phyloP scores from a whole-genome alignment of 2,329 filamentous ascomycete species.

The Berkeleyomyces basicola region DNA sequence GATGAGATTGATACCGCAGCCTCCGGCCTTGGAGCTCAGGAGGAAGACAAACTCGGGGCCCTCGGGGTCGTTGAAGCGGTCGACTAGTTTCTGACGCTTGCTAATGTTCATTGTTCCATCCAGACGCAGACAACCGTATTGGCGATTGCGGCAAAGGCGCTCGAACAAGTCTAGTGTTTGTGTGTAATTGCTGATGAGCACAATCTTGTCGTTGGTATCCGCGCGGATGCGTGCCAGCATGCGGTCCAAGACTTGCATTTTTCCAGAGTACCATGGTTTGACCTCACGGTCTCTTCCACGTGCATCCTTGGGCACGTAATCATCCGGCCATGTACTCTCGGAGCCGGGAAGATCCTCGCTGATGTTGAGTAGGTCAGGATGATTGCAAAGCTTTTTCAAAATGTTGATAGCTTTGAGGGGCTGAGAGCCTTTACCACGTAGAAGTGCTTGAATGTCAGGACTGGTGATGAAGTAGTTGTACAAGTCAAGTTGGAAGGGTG shows the following conservation, averaged over 20 bases:
- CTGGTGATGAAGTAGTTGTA: constrained; percentile 98
- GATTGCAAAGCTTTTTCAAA: constrained; percentile 96
- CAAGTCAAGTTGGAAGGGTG: constrained; percentile 78
- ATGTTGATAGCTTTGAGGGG: constrained; percentile 93
- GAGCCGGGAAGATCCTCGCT: constrained; percentile 73
- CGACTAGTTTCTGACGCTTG: constrained; percentile 91
- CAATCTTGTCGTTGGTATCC: constrained; percentile 97
- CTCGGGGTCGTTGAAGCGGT: constrained; percentile 90
- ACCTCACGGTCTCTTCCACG: constrained; percentile 82
- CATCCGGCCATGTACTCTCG: constrained; percentile 64
- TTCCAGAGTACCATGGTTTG: constrained; percentile 91
- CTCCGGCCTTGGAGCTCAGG: constrained; percentile 91
- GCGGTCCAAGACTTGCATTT: constrained; percentile 94
- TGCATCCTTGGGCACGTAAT: constrained; percentile 75
- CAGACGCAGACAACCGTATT: constrained; percentile 73
- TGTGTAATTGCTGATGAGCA: constrained; percentile 96
- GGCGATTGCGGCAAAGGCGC: constrained; percentile 66
- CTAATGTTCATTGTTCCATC: constrained; percentile 97
- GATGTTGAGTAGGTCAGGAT: constrained; percentile 80
- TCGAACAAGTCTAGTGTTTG: constrained; percentile 92
- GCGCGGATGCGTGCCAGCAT: constrained; percentile 93
- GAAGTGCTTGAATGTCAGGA: constrained; percentile 78
- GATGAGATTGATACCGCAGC: constrained; percentile 89
- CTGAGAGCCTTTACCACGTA: constrained; percentile 87
- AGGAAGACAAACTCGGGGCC: constrained; percentile 86